phyloP scores from a whole-genome alignment of 306 rosid species.

The Rubus idaeus region DNA sequence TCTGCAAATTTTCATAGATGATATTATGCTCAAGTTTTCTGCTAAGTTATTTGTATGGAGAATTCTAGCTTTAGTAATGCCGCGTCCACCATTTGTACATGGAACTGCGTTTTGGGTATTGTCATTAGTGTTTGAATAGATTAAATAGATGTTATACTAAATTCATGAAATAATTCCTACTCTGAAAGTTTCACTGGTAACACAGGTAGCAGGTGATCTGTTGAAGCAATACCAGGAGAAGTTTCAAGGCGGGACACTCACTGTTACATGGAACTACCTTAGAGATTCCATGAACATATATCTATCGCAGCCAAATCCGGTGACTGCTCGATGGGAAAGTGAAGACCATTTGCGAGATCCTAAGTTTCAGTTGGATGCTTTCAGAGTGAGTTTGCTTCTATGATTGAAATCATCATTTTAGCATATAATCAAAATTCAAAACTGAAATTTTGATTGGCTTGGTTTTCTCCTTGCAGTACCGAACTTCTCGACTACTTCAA shows the following conservation, averaged over 20 bases:
- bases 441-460: constrained; percentile 13
- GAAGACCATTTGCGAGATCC: constrained; percentile 83
- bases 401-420: constrained; percentile 3
- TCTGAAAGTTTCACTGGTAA: constrained; percentile 28
- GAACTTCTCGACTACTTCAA: constrained; percentile 93
- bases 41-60: not conserved
- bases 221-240: constrained; percentile 80
- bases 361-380: constrained; percentile 94
- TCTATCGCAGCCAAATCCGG: constrained; percentile 95
- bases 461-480: constrained; percentile 56
- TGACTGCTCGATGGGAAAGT: constrained; percentile 91
- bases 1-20: not conserved
- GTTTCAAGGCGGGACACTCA: constrained; percentile 85
- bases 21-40: not conserved
- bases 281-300: constrained; percentile 86
- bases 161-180: not conserved
- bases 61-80: not conserved
- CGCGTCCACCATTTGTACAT: not conserved
- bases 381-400: constrained; percentile 68
- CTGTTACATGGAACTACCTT: constrained; percentile 93
- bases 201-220: constrained; percentile 84
- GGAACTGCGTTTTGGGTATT: not conserved
- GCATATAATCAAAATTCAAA: not conserved
- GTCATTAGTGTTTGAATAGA: not conserved
- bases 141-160: not conserved